Conservation (phyloP, 2,329 filamentous ascomycete genomes). For the Arthrobotrys sinensis region DNA sequence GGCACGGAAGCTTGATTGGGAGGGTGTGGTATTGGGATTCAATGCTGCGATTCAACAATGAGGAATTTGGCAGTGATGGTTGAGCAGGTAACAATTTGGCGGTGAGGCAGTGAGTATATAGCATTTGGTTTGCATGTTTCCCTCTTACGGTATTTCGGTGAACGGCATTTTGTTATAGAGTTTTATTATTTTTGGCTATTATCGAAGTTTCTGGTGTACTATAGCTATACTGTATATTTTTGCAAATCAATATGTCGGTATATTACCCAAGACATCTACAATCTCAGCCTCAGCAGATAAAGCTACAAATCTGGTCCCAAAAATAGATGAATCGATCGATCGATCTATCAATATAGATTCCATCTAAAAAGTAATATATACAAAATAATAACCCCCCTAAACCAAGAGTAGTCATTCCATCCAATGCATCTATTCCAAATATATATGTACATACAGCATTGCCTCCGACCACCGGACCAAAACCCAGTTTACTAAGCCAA, state of each 20-base stretch:
- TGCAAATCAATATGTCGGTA: background rate
- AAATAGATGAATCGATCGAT: background rate
- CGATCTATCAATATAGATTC: background rate
- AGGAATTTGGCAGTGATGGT: too few relatives aligned
- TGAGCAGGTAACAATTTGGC: too few relatives aligned
- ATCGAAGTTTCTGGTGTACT: background rate
- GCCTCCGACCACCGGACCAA: too few relatives aligned
- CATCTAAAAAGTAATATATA: constrained; percentile 1
- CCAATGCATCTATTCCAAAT: too few relatives aligned
- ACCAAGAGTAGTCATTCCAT: background rate
- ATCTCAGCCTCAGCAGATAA: too few relatives aligned
- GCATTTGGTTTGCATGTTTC: background rate
- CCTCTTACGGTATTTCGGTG: constrained; percentile 6
- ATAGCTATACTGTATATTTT: constrained; percentile 21
- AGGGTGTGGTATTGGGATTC: background rate
- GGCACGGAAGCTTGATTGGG: background rate
- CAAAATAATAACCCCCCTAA: background rate
- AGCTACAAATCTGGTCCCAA: too few relatives aligned
- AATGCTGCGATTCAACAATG: too few relatives aligned
- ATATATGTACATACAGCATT: too few relatives aligned
- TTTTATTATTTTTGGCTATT: constrained; percentile 1
- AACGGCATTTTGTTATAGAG: constrained; percentile 20
- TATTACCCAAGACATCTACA: background rate
- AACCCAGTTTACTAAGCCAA: too few relatives aligned
- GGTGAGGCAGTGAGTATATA: background rate